phyloP scores from a whole-genome alignment of 148 eudicot species.

The Tetragonia tetragonoides region DNA sequence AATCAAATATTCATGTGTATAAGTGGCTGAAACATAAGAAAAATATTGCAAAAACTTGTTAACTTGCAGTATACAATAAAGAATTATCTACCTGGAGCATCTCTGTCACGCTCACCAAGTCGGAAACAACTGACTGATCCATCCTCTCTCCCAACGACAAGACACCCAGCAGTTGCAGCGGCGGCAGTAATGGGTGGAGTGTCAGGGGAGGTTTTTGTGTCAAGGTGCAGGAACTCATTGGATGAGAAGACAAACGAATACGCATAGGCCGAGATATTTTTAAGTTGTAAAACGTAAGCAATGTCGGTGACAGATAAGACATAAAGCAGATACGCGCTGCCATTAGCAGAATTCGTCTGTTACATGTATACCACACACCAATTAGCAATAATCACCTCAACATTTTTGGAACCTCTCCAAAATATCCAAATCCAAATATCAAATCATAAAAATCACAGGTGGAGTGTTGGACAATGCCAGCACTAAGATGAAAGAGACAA shows the following conservation, averaged over 20 bases:
- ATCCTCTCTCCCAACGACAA: constrained; percentile 80
- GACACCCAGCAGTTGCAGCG: constrained; percentile 61
- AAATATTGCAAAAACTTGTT: not conserved
- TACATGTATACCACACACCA: not conserved
- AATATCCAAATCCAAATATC: not conserved
- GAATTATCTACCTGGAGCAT: constrained; percentile 54
- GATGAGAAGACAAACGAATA: constrained; percentile 50
- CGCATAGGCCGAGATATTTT: constrained; percentile 46
- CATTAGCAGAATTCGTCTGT: constrained; percentile 52
- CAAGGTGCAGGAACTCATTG: constrained; percentile 53
- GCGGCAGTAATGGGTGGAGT: constrained; percentile 59
- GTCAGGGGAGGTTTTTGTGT: constrained; percentile 46
- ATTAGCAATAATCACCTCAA: constrained; percentile 9
- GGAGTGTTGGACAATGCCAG: not conserved
- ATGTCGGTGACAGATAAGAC: constrained; percentile 66
- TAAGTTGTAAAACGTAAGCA: constrained; percentile 61
- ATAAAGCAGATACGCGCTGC: constrained; percentile 62
- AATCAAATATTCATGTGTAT: constrained; percentile 5
- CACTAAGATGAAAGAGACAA: not conserved
- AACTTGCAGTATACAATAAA: not conserved
- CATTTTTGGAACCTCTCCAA: not conserved
- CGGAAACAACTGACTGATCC: constrained; percentile 74
- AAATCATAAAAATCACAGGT: not conserved
- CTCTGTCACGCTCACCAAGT: constrained; percentile 64
- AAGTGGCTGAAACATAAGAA: not conserved